A percentile compares a stretch with the other conserved stretches of the same genome.
Evolutionary conservation across 345 rosid genomes (phyloP).

Genomic region (Gossypium bickii): DNA sequence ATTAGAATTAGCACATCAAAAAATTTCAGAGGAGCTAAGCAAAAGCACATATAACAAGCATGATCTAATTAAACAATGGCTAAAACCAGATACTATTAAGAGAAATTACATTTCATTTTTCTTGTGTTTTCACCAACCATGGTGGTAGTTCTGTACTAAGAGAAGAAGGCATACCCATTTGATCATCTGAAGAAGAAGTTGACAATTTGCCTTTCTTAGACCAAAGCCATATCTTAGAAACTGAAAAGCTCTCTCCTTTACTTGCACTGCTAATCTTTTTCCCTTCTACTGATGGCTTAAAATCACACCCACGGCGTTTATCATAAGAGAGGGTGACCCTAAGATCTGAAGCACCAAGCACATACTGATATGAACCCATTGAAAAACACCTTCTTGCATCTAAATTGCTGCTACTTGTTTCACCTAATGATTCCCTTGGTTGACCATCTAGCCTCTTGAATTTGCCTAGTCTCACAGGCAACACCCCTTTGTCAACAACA

Average conservation of each 20-base stretch:
- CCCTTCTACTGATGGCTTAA: constrained; percentile 32
- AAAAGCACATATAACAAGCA: constrained; percentile 15
- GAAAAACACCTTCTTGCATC: constrained; percentile 85
- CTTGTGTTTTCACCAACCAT: constrained; percentile 53
- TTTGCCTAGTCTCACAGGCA: constrained; percentile 79
- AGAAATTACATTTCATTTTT: constrained; percentile 30
- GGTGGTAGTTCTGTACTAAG: constrained; percentile 62
- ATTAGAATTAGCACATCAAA: constrained; percentile 21
- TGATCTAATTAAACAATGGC: constrained; percentile 14
- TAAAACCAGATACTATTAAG: constrained; percentile 3
- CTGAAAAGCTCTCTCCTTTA: constrained; percentile 79
- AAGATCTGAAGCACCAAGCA: constrained; percentile 63
- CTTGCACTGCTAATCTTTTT: constrained; percentile 56
- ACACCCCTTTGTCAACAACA: constrained; percentile 54
- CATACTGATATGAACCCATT: constrained; percentile 83
- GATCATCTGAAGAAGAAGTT: constrained; percentile 40
- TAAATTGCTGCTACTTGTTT: constrained; percentile 74
- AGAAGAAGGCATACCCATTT: constrained; percentile 47
- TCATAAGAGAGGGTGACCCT: constrained; percentile 43
- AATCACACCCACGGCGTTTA: constrained; percentile 14
- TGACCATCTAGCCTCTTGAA: constrained; percentile 46
- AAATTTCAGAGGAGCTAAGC: constrained; percentile 5
- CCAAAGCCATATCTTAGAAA: constrained; percentile 92
- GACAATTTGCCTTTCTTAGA: constrained; percentile 64
- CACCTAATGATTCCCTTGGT: constrained; percentile 48